A percentile compares a stretch with the other conserved stretches of the same genome.
These are phyloP conservation scores for Sisymbrium irio DNA, from an alignment of 345 rosid genomes.

Conservation along the genomic window DNA sequence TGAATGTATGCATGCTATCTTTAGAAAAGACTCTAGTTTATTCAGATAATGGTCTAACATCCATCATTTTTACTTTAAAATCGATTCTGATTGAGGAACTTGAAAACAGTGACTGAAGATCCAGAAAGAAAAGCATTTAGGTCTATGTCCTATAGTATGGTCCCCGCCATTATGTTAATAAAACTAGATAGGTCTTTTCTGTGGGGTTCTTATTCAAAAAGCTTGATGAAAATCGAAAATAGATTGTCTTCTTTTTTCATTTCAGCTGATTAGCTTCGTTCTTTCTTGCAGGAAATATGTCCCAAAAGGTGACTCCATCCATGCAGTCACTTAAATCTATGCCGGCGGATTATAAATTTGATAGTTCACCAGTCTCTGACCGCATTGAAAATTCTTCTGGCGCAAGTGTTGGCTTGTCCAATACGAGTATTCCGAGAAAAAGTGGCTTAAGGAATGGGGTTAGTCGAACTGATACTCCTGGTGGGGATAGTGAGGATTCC, in stretches of 20 bases:
- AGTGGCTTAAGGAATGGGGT: slow-evolving; percentile 38
- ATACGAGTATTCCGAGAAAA: slow-evolving; percentile 44
- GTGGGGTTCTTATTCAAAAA: slow-evolving; percentile 55
- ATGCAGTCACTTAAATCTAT: slow-evolving; percentile 64
- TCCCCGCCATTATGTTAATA: slow-evolving; percentile 60
- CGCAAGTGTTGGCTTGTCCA: slow-evolving; percentile 13
- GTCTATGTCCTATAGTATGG: slow-evolving; percentile 52
- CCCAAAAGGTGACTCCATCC: slow-evolving; percentile 52
- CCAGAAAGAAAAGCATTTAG: slow-evolving; percentile 34
- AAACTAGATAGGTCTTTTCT: slow-evolving; percentile 39
- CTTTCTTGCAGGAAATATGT: slow-evolving; percentile 49
- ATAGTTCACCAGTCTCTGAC: slow-evolving; percentile 49
- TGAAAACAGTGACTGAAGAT: slow-evolving; percentile 43
- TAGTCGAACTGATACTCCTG: slow-evolving; percentile 35
- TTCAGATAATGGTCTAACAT: slow-evolving; percentile 22
- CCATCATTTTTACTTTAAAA: neutral
- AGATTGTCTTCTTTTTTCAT: slow-evolving; percentile 35
- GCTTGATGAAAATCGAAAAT: slow-evolving; percentile 43
- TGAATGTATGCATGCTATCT: neutral
- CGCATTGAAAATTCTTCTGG: slow-evolving; percentile 35
- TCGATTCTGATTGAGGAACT: slow-evolving; percentile 24
- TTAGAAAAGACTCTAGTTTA: neutral
- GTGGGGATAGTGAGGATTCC: slow-evolving; percentile 62
- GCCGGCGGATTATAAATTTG: slow-evolving; percentile 64
- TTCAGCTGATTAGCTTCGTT: slow-evolving; percentile 35